A percentile compares a stretch with the other conserved stretches of the same genome.
These are phyloP conservation scores for Medicago truncatula DNA, from an alignment of 306 rosid species.

Conservation along the genomic window MtrunA17r5.0-ANR NC_053047.1:33372501-33373000, in stretches of 20 bases:
- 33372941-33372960: constrained; percentile 25
- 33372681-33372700: constrained; percentile 92
- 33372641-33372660: constrained; percentile 75
- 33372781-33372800: not conserved
- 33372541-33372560: too few species aligned
- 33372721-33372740: constrained; percentile 87
- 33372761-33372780: not conserved
- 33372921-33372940: constrained; percentile 15
- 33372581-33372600: constrained; percentile 47
- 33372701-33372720: constrained; percentile 86
- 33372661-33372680: constrained; percentile 96
- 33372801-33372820: constrained; percentile 1
- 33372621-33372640: constrained; percentile 80
- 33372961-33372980: too few species aligned
- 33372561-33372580: not conserved
- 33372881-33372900: not conserved
- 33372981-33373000: too few species aligned
- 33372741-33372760: constrained; percentile 35
- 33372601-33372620: constrained; percentile 93
- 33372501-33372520: too few species aligned
- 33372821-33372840: not conserved
- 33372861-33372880: constrained; percentile 25
- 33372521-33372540: too few species aligned
- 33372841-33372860: not conserved
- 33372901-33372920: constrained; percentile 13